Conservation (phyloP, 192 early-diverging fungal genomes). For the Backusella luteola region DNA sequence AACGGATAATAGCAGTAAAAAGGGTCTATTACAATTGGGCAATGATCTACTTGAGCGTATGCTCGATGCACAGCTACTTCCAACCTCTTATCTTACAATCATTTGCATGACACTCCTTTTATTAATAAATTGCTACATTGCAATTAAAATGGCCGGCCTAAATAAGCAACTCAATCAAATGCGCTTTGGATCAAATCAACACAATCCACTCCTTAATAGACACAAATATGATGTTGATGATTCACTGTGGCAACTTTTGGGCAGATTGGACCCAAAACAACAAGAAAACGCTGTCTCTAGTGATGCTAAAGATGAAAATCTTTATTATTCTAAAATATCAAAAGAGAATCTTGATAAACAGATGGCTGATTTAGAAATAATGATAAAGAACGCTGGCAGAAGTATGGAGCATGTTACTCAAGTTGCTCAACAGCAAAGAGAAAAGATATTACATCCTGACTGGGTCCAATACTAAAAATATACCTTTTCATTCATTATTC, state of each 20-base stretch:
- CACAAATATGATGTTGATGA: slow-evolving; percentile 5
- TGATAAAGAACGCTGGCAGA: slow-evolving; percentile 15
- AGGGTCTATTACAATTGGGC: neutral
- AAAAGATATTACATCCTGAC: slow-evolving; percentile 7
- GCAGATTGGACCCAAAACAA: slow-evolving; percentile 4
- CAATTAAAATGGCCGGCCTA: slow-evolving; percentile 8
- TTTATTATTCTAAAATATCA: neutral
- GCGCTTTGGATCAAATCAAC: neutral
- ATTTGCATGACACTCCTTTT: slow-evolving; percentile 16
- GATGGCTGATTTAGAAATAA: slow-evolving; percentile 16
- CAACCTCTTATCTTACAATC: slow-evolving; percentile 2
- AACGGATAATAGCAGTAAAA: neutral
- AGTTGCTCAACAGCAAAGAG: slow-evolving; percentile 8
- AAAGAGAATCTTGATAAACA: slow-evolving; percentile 10
- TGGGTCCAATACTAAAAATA: neutral
- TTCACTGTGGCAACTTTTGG: slow-evolving; percentile 5
- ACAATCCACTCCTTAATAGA: neutral
- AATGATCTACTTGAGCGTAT: neutral
- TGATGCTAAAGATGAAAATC: neutral
- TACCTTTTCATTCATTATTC: neutral
- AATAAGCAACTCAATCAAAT: neutral
- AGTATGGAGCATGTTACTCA: slow-evolving; percentile 17
- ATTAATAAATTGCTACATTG: slow-evolving; percentile 15
- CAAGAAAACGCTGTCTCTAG: neutral
- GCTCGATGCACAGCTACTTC: neutral